phyloP scores from a whole-genome alignment of 306 rosid genomes.

The Macrotyloma uniflorum region DNA sequence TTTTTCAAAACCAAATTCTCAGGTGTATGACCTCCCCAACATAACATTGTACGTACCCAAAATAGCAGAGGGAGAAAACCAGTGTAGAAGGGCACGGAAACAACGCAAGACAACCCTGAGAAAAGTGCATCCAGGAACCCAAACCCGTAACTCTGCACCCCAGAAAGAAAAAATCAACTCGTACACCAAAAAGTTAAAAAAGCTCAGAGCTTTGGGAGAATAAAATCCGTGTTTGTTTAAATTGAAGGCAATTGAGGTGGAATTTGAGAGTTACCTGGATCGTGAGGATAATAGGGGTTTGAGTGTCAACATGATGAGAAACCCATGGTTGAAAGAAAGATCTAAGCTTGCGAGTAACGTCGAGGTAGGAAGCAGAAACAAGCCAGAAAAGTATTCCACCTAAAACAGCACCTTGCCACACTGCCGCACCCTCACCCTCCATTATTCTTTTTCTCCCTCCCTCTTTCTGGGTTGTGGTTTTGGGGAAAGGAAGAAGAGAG shows the following conservation, averaged over 20 bases:
- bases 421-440: conserved; percentile 54
- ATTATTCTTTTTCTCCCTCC: conserved; percentile 40
- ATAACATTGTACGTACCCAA: conserved; percentile 66
- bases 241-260: not conserved
- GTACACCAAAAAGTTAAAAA: not conserved
- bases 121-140: conserved; percentile 72
- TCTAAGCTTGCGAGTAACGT: conserved; percentile 72
- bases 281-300: conserved; percentile 61
- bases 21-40: not conserved
- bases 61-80: conserved; percentile 92
- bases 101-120: conserved; percentile 79
- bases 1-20: not conserved
- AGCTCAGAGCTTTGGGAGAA: not conserved
- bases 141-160: conserved; percentile 59
- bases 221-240: not conserved
- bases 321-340: conserved; percentile 82
- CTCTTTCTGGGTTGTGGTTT: not conserved
- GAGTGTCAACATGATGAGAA: conserved; percentile 57
- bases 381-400: conserved; percentile 71
- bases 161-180: conserved; percentile 13
- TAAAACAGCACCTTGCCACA: conserved; percentile 74
- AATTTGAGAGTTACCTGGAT: conserved; percentile 69
- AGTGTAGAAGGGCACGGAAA: conserved; percentile 94
- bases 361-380: conserved; percentile 60
- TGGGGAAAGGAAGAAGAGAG: conserved; percentile 8